Evolutionary conservation across 371 early-diverging fungal genomes (phyloP).

Genomic region (Smittium culicis): DNA sequence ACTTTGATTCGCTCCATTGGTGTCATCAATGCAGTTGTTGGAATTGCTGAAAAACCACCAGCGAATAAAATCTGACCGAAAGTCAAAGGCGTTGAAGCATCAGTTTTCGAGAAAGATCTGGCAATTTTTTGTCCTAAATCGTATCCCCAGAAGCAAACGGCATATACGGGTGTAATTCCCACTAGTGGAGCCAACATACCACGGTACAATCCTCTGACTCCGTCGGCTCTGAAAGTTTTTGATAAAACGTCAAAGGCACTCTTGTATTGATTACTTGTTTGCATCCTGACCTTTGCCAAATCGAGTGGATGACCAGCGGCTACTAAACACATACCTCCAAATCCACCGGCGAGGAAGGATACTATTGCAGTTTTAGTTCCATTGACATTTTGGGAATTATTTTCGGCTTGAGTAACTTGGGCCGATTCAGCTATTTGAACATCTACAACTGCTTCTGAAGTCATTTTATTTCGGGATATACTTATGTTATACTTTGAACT

Average conservation of each 20-base stretch:
- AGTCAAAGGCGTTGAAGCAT: too few species aligned
- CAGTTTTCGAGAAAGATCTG: too few species aligned
- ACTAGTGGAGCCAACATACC: conserved; percentile 87
- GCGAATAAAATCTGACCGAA: too few species aligned
- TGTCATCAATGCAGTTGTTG: too few species aligned
- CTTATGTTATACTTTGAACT: too few species aligned
- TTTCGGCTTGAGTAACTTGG: too few species aligned
- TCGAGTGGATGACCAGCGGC: conserved; percentile 69
- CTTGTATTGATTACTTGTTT: conserved; percentile 75
- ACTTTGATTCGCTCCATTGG: too few species aligned
- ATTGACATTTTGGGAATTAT: too few species aligned
- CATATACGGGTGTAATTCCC: conserved; percentile 90
- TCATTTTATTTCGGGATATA: too few species aligned
- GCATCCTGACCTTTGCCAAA: conserved; percentile 80
- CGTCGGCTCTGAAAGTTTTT: conserved; percentile 77
- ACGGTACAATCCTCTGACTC: conserved; percentile 80
- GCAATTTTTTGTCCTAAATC: conserved; percentile 46
- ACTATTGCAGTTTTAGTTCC: conserved; percentile 49
- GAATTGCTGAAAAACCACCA: too few species aligned
- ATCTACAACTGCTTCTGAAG: too few species aligned
- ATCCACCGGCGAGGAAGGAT: conserved; percentile 90
- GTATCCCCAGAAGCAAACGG: conserved; percentile 82
- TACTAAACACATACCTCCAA: conserved; percentile 61
- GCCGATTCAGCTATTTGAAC: too few species aligned
- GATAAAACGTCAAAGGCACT: conserved; percentile 79